These are phyloP conservation scores for Microstegium vimineum DNA, from an alignment of 176 grass and related monocot genomes.

Conservation along the genomic window DNA sequence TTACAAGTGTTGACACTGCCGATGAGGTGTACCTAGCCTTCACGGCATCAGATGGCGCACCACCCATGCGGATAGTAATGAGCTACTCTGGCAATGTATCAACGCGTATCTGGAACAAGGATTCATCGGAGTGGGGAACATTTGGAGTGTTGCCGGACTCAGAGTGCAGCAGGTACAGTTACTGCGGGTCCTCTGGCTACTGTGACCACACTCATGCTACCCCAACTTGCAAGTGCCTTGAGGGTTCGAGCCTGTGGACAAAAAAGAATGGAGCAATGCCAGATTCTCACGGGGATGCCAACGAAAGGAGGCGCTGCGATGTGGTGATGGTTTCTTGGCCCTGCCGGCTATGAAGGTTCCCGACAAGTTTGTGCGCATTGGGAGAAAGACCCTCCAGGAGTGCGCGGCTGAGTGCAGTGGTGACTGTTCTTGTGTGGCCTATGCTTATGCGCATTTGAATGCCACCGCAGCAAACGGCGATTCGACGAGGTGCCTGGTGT, in stretches of 20 bases:
- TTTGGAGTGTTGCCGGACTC: rapidly evolving
- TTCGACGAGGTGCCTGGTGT: constrained; percentile 22
- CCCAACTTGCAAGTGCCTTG: constrained; percentile 17
- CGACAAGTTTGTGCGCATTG: neutral
- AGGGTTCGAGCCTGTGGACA: constrained; percentile 9
- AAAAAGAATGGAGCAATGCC: neutral
- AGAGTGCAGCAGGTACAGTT: neutral
- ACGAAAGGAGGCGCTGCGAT: neutral
- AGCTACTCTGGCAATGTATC: neutral
- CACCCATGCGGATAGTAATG: neutral
- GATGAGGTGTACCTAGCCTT: neutral
- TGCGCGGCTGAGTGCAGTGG: constrained; percentile 24
- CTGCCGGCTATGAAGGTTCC: neutral
- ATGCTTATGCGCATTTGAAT: constrained; percentile 28
- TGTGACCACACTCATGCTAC: neutral
- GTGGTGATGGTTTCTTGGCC: neutral
- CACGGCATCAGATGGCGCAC: neutral
- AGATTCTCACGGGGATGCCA: constrained; percentile 12
- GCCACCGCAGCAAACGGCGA: neutral
- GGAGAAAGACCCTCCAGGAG: constrained; percentile 21
- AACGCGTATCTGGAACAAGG: neutral
- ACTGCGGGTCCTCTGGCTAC: neutral
- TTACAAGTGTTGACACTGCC: neutral
- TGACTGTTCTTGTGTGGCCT: constrained; percentile 55
- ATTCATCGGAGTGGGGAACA: neutral